phyloP scores from a whole-genome alignment of 768 basidiomycete genomes.

The Suillus subalutaceus region DNA sequence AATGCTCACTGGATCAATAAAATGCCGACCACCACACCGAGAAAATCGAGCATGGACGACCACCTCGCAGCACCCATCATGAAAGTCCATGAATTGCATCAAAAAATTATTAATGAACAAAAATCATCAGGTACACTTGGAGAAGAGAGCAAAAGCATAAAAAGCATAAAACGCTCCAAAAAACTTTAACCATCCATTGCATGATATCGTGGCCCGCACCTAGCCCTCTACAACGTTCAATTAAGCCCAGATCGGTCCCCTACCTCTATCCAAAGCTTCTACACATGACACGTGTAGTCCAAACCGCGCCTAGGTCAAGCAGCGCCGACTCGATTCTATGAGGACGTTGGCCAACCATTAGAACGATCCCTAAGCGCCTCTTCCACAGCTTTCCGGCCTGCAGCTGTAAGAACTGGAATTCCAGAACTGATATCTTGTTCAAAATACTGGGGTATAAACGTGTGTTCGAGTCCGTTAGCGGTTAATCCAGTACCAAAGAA shows the following conservation, averaged over 20 bases:
- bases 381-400: conserved; percentile 71
- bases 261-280: neutral
- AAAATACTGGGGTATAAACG: conserved; percentile 80
- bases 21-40: too few relatives aligned
- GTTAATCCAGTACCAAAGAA: neutral
- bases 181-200: conserved; percentile 1
- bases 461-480: conserved; percentile 23
- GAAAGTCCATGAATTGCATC: neutral
- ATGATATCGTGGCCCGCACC: conserved; percentile 2
- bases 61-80: neutral
- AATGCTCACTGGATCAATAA: too few relatives aligned
- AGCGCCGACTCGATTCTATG: neutral
- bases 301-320: neutral
- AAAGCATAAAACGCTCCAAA: neutral
- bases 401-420: conserved; percentile 65
- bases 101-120: neutral
- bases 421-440: conserved; percentile 70
- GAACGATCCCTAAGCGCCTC: conserved; percentile 54
- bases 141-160: neutral
- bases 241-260: neutral
- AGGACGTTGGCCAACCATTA: neutral
- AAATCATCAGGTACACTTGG: neutral
- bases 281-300: neutral
- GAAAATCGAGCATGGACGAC: too few relatives aligned
- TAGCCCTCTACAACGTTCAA: neutral